A percentile compares a stretch with the other conserved stretches of the same genome.
Conservation (phyloP, 768 basidiomycete genomes). For the Infundibulicybe gibba region DNA sequence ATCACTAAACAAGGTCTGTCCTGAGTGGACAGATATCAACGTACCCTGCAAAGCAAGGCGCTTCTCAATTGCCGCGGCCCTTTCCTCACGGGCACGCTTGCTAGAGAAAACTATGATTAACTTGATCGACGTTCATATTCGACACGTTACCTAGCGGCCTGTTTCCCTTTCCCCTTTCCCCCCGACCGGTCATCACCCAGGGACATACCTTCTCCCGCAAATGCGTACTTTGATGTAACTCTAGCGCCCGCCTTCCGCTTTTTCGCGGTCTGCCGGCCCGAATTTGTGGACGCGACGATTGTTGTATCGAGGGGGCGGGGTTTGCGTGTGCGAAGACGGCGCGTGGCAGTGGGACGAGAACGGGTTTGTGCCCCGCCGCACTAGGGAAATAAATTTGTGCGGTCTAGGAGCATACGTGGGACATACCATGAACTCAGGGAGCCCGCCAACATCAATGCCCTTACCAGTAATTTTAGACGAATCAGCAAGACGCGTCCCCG, state of each 20-base stretch:
- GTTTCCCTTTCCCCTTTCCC: constrained; percentile 69
- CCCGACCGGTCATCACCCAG: constrained; percentile 34
- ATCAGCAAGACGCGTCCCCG: constrained; percentile 67
- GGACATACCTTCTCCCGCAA: constrained; percentile 51
- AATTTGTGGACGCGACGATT: constrained; percentile 49
- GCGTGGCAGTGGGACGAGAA: constrained; percentile 46
- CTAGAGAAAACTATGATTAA: constrained; percentile 30
- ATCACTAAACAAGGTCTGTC: not conserved
- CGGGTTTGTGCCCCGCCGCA: constrained; percentile 79
- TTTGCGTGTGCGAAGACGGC: constrained; percentile 30
- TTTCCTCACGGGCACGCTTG: constrained; percentile 76
- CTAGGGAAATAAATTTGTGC: constrained; percentile 26
- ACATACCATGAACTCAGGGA: constrained; percentile 76
- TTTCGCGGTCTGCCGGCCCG: constrained; percentile 60
- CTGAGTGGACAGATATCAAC: not conserved
- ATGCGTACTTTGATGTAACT: constrained; percentile 58
- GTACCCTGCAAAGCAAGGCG: constrained; percentile 43
- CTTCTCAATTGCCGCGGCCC: constrained; percentile 70
- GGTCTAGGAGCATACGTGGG: not conserved
- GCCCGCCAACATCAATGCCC: constrained; percentile 49
- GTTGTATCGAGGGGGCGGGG: constrained; percentile 18
- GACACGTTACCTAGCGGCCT: constrained; percentile 54
- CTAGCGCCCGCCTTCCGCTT: constrained; percentile 71
- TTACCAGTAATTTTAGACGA: constrained; percentile 50
- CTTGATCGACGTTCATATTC: no score